A percentile compares a stretch with the other conserved stretches of the same genome.
These are phyloP conservation scores for Melocanna baccifera DNA, from an alignment of 176 grass and related monocot species.

Conservation along the genomic window DNA sequence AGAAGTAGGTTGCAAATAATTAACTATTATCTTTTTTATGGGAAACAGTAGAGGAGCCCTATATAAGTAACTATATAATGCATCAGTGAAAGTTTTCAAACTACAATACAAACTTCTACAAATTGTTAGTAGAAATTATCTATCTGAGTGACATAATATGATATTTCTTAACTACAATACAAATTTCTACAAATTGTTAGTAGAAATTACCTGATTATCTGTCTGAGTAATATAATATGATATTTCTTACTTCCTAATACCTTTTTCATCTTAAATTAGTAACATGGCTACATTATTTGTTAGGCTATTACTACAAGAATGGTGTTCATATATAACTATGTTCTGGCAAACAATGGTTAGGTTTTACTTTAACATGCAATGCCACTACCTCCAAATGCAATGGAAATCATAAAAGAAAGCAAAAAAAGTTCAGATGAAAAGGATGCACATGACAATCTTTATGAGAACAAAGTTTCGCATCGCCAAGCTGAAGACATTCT, in stretches of 20 bases:
- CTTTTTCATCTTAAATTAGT: not conserved
- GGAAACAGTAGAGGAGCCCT: not conserved
- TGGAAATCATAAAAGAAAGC: not conserved
- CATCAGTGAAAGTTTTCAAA: not conserved
- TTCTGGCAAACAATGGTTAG: slow-evolving; percentile 6
- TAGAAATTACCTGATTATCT: too few relatives aligned
- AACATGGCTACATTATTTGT: not conserved
- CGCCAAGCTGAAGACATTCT: not conserved
- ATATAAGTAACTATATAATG: not conserved
- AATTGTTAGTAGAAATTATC: not conserved
- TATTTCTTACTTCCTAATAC: slow-evolving; percentile 2
- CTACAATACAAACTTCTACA: not conserved
- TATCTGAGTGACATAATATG: not conserved
- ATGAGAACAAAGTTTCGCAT: not conserved
- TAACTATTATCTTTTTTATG: not conserved
- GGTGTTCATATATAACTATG: slow-evolving; percentile 21
- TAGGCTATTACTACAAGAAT: not conserved
- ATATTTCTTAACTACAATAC: not conserved
- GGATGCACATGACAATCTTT: not conserved
- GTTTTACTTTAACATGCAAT: not conserved
- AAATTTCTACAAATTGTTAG: slow-evolving; percentile 7
- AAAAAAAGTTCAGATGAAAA: not conserved
- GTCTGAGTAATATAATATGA: not conserved
- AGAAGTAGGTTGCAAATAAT: not conserved
- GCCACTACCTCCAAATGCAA: not conserved